Base-by-base conservation (phyloP, 176 grass and related monocot species). In the Hyparrhenia diplandra region DNA sequence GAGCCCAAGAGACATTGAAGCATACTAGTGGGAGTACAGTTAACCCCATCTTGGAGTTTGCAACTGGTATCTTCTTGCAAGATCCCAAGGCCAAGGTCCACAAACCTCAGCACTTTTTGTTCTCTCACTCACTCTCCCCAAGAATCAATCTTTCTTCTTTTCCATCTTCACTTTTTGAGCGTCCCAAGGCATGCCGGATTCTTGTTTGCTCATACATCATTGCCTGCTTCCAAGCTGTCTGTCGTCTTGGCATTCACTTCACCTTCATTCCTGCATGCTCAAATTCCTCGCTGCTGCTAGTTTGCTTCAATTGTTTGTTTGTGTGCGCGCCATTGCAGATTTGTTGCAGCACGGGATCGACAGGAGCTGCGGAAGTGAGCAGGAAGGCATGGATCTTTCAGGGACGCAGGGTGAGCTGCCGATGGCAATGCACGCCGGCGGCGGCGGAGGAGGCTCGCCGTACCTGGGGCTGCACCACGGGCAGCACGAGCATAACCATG, bases 371-470 rank as follows among this genome's bases (percentile, higher is more conserved):
- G 70, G 45, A 37, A 65, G 37, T 8, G 37, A 80, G 16, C 72
- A 67, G 67, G 5, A 51, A 77, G 27, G 71, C 64, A 86, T 97
- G 95, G 88, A 98, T 94, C 71, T 92, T 92, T 94, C 92, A 30
- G 88, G 84, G 13, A 47, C 87, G 70, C 87, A 92, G 89, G 92
- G 90, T 28, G 92, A 94, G 89, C 87, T 98, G 81, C 88, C 92
- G 75, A 87, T 97, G 83, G 85, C 92, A 92, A 94, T 94, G 86
- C 87, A 80, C 80, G 91, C 79, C 75, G 89, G 69, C 45, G 69
- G 57, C 75, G 89, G 77, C 43, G 69, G 57, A 81, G 59, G 58
- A 28, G 75, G 76, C 29, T 80, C 73, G 57, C 77, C 79, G n/a
- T 91, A 87, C 42, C 75, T 85, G 54, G 88, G 85, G 32, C 83